These are phyloP conservation scores for Entomortierella lignicola DNA, from an alignment of 192 early-diverging fungal species.

Conservation along the genomic window DNA sequence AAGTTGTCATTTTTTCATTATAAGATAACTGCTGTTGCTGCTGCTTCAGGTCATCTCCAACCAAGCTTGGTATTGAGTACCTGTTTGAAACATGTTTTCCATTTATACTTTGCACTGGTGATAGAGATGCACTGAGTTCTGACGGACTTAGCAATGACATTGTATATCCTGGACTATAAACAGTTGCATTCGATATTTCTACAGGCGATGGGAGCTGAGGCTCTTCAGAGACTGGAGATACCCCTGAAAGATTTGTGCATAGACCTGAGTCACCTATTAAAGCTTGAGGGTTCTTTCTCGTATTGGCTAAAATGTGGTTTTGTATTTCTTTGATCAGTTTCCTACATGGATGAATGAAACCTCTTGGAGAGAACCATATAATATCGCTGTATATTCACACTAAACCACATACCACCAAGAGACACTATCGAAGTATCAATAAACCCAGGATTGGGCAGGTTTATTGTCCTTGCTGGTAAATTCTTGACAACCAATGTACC, in stretches of 20 bases:
- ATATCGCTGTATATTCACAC: not conserved
- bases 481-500: not conserved
- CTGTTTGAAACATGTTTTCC: constrained; percentile 22
- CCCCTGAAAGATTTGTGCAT: constrained; percentile 1
- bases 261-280: constrained; percentile 36
- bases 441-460: not conserved
- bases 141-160: constrained; percentile 17
- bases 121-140: not conserved
- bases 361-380: not conserved
- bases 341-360: not conserved
- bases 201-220: not conserved
- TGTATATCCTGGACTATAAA: constrained; percentile 11
- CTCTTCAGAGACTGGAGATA: constrained; percentile 2
- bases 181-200: constrained; percentile 10
- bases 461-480: not conserved
- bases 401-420: constrained; percentile 7
- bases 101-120: not conserved
- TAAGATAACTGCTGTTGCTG: not conserved
- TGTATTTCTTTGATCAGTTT: not conserved
- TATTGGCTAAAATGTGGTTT: too few relatives aligned
- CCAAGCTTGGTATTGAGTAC: constrained; percentile 38
- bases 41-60: not conserved
- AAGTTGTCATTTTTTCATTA: not conserved
- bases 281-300: constrained; percentile 41
- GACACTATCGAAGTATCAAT: not conserved